phyloP scores from a whole-genome alignment of 1,139 yeast genomes.

The Saccharomycopsis crataegensis region DNA sequence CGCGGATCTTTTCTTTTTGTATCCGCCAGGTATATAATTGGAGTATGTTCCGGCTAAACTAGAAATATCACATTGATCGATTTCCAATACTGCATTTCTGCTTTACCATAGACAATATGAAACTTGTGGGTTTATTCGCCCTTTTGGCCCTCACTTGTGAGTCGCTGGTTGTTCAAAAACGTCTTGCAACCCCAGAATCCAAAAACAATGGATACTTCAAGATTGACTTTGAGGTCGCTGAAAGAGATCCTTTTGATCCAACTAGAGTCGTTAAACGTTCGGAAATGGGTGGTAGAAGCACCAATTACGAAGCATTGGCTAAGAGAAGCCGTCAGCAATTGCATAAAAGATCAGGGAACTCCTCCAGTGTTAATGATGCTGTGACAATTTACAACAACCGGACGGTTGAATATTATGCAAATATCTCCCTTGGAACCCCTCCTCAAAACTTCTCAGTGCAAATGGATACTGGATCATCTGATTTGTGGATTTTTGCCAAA shows the following conservation, averaged over 20 bases:
- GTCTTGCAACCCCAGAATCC: too few species aligned
- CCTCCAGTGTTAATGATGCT: conserved; percentile 37
- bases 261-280: not conserved
- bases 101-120: too few species aligned
- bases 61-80: too few species aligned
- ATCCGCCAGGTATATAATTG: too few species aligned
- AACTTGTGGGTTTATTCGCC: too few species aligned
- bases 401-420: conserved; percentile 92
- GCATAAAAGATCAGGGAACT: not conserved
- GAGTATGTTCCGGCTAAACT: too few species aligned
- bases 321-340: not conserved
- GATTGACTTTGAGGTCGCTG: conserved; percentile 2
- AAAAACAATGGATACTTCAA: not conserved
- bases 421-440: conserved; percentile 85
- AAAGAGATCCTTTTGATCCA: conserved; percentile 2
- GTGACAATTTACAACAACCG: conserved; percentile 84
- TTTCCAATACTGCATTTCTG: too few species aligned
- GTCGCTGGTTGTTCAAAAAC: too few species aligned
- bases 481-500: conserved; percentile 38
- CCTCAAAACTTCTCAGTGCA: conserved; percentile 47
- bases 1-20: too few species aligned
- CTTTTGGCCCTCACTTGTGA: too few species aligned
- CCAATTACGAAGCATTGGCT: not conserved
- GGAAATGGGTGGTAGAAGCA: not conserved
- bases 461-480: conserved; percentile 49